Evolutionary conservation across 805 yeast species (phyloP), one percentile per base, ranked within the genome.

Genomic region (Saccharomycopsis fodiens): DNA sequence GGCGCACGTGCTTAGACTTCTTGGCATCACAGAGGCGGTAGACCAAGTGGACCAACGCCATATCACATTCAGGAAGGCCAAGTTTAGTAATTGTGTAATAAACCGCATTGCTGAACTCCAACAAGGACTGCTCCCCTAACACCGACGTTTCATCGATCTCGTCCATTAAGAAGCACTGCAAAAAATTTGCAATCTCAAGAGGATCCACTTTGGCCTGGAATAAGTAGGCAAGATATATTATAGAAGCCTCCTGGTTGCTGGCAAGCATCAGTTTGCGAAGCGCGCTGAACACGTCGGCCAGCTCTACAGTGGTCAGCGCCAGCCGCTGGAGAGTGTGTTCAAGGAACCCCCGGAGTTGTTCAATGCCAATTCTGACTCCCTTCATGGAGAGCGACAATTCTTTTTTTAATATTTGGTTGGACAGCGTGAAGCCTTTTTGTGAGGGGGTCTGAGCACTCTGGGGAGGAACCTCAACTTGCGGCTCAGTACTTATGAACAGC

Each of bases 21-120:
- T 79, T 76, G 0, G 97, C 95, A 43, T 78, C 65, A 0, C 96
- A 94, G 19, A 93, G 66, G 54, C 88, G 84, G 16, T 84, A 87
- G 1, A 94, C 89, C 61, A 96, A 87, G 55, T 93, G 98, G 0
- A 88, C 98, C 30, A 93, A 63, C 3, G 87, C 80, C 23, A 86
- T 69, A 59, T 91, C 96, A 2, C 93, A 91, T 58, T 93, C 99
- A 0, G 99, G 99, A 72, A 93, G 69, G 0, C 99, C 99, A 16
- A 93, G 73, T 62, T 84, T 85, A 65, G 86, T 89, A 3, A 85
- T 80, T 0, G 97, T 88, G 36, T 86, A 85, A 59, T 85, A 85
- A 0, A 94, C 76, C 0, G 96, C 79, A 3, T 85, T 72, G 1
- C 95, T 93, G 64, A 93, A 81, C 2, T 97, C 96, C 37, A 93